These are phyloP conservation scores for Aureobasidium sp. DNA, from an alignment of 2,329 filamentous ascomycete species.

Conservation along the genomic window DNA sequence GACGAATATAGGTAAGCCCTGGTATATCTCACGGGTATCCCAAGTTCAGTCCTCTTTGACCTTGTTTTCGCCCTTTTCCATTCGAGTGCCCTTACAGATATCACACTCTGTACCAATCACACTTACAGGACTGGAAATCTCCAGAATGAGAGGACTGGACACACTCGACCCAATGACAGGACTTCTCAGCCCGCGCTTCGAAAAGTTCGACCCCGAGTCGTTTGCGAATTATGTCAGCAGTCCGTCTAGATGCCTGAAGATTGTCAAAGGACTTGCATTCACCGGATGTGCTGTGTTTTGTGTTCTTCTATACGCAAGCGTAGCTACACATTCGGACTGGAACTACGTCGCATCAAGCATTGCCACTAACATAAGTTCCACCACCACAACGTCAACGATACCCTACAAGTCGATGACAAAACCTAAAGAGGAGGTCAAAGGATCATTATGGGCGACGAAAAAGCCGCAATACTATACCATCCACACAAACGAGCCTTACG, in stretches of 20 bases:
- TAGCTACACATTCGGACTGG: neutral
- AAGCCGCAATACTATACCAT: conserved; percentile 8
- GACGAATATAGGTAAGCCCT: neutral
- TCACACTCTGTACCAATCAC: no score
- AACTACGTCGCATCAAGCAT: neutral
- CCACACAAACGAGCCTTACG: conserved; percentile 9
- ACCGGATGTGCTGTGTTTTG: conserved; percentile 2
- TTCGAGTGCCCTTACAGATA: no score
- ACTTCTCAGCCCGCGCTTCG: neutral
- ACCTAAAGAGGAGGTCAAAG: neutral
- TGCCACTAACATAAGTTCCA: neutral
- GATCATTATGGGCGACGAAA: neutral
- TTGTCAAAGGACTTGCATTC: neutral
- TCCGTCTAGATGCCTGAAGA: neutral
- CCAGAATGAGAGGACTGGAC: neutral
- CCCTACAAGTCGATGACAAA: neutral
- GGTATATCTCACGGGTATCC: neutral
- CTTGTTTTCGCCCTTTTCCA: neutral
- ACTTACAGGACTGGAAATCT: neutral
- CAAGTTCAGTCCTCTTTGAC: neutral
- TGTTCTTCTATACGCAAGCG: neutral
- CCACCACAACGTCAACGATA: neutral
- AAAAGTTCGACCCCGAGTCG: neutral
- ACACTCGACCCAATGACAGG: conserved; percentile 4
- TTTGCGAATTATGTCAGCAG: neutral